These are phyloP conservation scores for Phlebiopsis gigantea DNA, from an alignment of 768 basidiomycete species.

Conservation along the genomic window DNA sequence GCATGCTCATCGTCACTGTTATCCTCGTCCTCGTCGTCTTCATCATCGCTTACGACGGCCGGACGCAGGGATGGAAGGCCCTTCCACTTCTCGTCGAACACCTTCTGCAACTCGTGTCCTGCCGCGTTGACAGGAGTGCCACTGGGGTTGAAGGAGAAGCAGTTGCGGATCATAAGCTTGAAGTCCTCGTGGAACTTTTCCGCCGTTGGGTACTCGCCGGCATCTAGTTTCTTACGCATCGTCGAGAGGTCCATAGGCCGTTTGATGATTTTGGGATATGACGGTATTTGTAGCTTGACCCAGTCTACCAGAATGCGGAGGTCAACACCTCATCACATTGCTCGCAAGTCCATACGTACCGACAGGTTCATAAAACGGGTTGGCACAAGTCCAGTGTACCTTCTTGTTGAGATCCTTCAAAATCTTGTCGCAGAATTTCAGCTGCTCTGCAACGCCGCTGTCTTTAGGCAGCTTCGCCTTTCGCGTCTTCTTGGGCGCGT, in stretches of 20 bases:
- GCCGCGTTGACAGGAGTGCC: constrained; percentile 84
- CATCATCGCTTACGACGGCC: constrained; percentile 45
- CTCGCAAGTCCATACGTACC: constrained; percentile 59
- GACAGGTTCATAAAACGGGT: constrained; percentile 92
- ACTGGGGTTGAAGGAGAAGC: constrained; percentile 85
- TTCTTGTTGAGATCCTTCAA: constrained; percentile 74
- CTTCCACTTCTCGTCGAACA: constrained; percentile 94
- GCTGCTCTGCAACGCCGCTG: constrained; percentile 73
- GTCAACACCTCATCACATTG: constrained; percentile 1
- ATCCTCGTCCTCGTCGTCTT: constrained; percentile 59
- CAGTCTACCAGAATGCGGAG: constrained; percentile 69
- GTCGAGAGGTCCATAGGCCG: constrained; percentile 93
- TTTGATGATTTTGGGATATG: constrained; percentile 85
- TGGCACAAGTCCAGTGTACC: constrained; percentile 65
- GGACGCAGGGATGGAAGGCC: constrained; percentile 55
- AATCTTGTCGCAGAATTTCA: constrained; percentile 76
- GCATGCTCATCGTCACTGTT: constrained; percentile 64
- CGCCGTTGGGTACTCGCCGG: constrained; percentile 69
- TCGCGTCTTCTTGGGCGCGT: constrained; percentile 64
- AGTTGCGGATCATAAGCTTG: constrained; percentile 92
- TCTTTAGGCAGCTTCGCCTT: constrained; percentile 56
- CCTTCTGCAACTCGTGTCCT: constrained; percentile 75
- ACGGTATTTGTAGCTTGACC: constrained; percentile 71
- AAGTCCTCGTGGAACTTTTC: constrained; percentile 86
- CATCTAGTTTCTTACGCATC: constrained; percentile 81